Base-by-base conservation (phyloP, 805 yeast genomes). In the Soucietia sequanensis region DNA sequence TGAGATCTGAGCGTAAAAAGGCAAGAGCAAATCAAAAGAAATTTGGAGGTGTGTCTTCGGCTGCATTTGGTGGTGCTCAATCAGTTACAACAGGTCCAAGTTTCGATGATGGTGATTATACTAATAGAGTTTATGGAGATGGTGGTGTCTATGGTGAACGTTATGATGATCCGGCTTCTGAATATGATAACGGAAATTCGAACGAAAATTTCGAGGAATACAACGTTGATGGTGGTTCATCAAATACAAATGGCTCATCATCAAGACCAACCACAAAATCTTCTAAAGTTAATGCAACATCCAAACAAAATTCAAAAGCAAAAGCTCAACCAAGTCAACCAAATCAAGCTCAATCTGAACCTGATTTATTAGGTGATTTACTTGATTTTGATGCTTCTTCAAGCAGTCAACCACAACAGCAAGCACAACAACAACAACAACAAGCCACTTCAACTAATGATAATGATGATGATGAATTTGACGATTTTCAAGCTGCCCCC, bases 11-110 rank as follows among this genome's bases (percentile, higher is more conserved):
- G 60, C 76, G 98, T 43, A 87, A 85, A 61, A 87, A 85, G 71
- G 89, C 96, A n/a, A 78, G 93, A 47, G 84, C 81, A 12, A 84
- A 88, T 46, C 75, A 88, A 23, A 80, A 83, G 61, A 90, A 89
- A 60, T 88, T 81, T 56, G 83, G 81, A 29, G 95, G 90, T 33
- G 82, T 85, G 23, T 78, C 90, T 6, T 60, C 67, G 5, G 65
- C 65, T 30, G 68, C 70, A 8, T 63, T 37, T 37, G 83, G 85
- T 17, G 82, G 82, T 17, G 68, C 74, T 10, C 52, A 68, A 4
- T 60, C 70, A 7, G 47, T 58, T 19, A 34, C 52, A n/a, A 47
- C 58, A 6, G 59, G 65, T 26, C 39, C 63, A 18, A 63, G 60
- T 16, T 65, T 62, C 41, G 75, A 65, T 31, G 78, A 74, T 41